Evolutionary conservation across 2,329 filamentous ascomycete species (phyloP), one percentile per base, ranked within the genome.

Genomic region (Zasmidium citrigriseum): DNA sequence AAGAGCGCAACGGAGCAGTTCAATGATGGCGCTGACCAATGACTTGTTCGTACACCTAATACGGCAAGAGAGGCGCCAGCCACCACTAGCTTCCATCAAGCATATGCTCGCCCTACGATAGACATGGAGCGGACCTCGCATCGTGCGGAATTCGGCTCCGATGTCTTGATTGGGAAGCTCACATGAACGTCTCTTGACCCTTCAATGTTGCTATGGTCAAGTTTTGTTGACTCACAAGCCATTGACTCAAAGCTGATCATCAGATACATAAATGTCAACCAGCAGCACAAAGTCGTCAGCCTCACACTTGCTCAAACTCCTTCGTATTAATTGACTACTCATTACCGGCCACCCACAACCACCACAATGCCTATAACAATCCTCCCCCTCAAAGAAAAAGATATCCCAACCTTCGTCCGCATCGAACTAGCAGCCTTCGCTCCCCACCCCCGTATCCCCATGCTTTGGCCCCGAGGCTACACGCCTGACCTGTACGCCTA

Each of bases 381-480:
- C 21, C 46, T 45, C 2, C 65, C 63, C 16, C 44, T 64, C 2
- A 22, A 41, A 24, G 57, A 63, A 25, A 25, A 53, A 4, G 68
- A 69, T 54, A 61, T 70, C 38, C 61, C 67, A 16, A 29, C 53
- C 23, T 64, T 60, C 49, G 57, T 63, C 20, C 53, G 46, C 22
- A 21, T 69, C 48, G 61, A 68, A 51, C 55, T 67, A 2, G 67
- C 65, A 55, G 66, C 68, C n/a, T 69, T 70, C 58, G 38, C 52
- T 12, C 12, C 50, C 9, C 67, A 68, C 51, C 67, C 66, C 16
- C 51, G 66, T n/a, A 66, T 63, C 2, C 64, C 64, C 1, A 68
- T 68, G 54, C 29, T 67, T 16, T 70, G 64, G 61, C 65, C 64
- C 4, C 46, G 55, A 27, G 65, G 67, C 46, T 66, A 66, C 48